These are phyloP conservation scores for Sophora flavescens DNA, from an alignment of 306 rosid genomes.

Conservation along the genomic window DNA sequence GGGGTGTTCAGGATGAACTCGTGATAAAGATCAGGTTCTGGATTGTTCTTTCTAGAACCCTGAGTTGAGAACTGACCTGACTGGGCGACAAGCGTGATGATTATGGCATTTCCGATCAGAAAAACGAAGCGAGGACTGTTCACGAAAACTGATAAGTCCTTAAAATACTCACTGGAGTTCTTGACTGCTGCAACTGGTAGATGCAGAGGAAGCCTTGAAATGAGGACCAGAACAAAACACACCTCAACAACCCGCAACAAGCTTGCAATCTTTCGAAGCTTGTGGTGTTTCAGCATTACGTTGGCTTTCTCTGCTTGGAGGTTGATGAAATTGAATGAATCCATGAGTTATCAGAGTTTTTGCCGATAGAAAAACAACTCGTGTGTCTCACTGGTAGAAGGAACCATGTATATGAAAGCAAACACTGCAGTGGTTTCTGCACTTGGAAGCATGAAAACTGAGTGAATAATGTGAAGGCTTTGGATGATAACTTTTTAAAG, in stretches of 20 bases:
- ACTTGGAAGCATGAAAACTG: conserved; percentile 59
- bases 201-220: conserved; percentile 64
- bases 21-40: conserved; percentile 57
- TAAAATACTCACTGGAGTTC: conserved; percentile 67
- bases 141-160: conserved; percentile 54
- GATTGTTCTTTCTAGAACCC: conserved; percentile 39
- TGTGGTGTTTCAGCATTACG: conserved; percentile 58
- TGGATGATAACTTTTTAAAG: neutral
- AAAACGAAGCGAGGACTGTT: conserved; percentile 75
- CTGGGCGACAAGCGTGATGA: conserved; percentile 73
- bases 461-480: conserved; percentile 28
- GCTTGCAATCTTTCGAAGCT: conserved; percentile 59
- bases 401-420: conserved; percentile 45
- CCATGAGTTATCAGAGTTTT: conserved; percentile 50
- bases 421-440: conserved; percentile 31
- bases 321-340: conserved; percentile 63
- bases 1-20: conserved; percentile 56
- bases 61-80: conserved; percentile 61
- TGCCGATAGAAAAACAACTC: no score
- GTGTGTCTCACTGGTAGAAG: conserved; percentile 47
- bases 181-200: conserved; percentile 65
- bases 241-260: conserved; percentile 67
- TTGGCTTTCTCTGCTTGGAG: conserved; percentile 77
- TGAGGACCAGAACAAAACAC: conserved; percentile 60
- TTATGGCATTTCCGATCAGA: conserved; percentile 72